Evolutionary conservation across 2,329 filamentous ascomycete species (phyloP), one percentile per base, ranked within the genome.

Genomic region (Phaeosphaeria sp.): DNA sequence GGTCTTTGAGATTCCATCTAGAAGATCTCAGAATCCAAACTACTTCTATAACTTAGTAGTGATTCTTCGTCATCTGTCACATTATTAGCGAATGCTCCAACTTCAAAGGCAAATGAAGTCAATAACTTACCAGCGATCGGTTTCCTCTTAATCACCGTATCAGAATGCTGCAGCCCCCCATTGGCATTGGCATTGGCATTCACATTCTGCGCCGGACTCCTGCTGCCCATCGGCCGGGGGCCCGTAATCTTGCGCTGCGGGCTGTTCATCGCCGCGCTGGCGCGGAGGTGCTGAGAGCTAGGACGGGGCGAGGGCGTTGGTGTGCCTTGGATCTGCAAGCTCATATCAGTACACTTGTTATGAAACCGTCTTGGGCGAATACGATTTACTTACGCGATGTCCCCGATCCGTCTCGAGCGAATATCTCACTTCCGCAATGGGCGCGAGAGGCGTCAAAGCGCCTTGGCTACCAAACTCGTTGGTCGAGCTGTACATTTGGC

Each of bases 341-440:
- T 36, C 41, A 22, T 30, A 46, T 67, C 57, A 71, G 58, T 55
- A 57, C 51, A 49, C 11, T 43, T 18, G 18, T 17, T 41, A 9
- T 53, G 30, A 5, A 15, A 46, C 23, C 21, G 50, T 39, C 22
- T 53, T 4, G 13, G 39, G 23, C 27, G 36, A 47, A 42, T 9
- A 11, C 13, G n/a, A 21, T 50, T 5, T 49, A 64, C 69, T 58
- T 65, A 72, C 71, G 30, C 65, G 65, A 54, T 66, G 65, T 27
- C 68, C 61, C 20, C 64, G 75, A 52, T 83, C 81, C 9, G 80
- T 82, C 71, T 83, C 81, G 9, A 83, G 73, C 52, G 77, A 80
- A 62, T 83, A 82, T 43, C 81, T 68, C 36, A 82, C 80, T 69
- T 84, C 82, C 59, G 81, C 78, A 57, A 84, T 84, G n/a, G 82